Conservation (phyloP, 2,329 filamentous ascomycete genomes). For the Bisporella sp. region DNA sequence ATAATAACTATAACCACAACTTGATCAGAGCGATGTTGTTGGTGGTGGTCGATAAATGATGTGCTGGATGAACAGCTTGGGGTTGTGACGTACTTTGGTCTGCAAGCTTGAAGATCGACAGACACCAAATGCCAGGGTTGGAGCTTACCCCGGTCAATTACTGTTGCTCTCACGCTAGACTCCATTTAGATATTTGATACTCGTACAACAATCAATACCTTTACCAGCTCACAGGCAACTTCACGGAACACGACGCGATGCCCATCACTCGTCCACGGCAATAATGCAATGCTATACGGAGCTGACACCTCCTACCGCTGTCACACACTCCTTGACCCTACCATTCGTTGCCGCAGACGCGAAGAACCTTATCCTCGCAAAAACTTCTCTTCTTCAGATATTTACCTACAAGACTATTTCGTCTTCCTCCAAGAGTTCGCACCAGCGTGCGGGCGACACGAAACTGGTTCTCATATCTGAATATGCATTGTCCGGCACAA, state of each 20-base stretch:
- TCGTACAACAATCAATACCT: too few species aligned
- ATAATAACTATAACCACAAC: too few species aligned
- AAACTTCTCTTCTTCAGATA: conserved; percentile 87
- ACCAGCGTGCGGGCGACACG: conserved; percentile 56
- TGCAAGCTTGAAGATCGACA: too few species aligned
- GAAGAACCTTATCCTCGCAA: conserved; percentile 84
- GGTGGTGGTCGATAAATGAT: too few species aligned
- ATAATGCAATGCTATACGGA: conserved; percentile 97
- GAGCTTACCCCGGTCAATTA: too few species aligned
- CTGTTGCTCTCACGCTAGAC: too few species aligned
- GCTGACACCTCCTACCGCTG: conserved; percentile 86
- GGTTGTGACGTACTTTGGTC: too few species aligned
- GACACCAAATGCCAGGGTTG: too few species aligned
- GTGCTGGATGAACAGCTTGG: too few species aligned
- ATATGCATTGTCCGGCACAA: conserved; percentile 73
- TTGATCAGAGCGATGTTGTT: too few species aligned
- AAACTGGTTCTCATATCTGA: conserved; percentile 83
- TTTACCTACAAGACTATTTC: conserved; percentile 67
- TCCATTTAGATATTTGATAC: too few species aligned
- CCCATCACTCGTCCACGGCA: conserved; percentile 7
- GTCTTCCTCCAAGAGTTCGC: conserved; percentile 33
- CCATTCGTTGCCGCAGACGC: conserved; percentile 70
- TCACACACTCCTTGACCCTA: conserved; percentile 77
- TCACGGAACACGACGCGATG: conserved; percentile 7
- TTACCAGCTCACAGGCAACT: neutral